Base-by-base conservation (phyloP, 257 asterid genomes). In the Ajuga chamaepitys region DNA sequence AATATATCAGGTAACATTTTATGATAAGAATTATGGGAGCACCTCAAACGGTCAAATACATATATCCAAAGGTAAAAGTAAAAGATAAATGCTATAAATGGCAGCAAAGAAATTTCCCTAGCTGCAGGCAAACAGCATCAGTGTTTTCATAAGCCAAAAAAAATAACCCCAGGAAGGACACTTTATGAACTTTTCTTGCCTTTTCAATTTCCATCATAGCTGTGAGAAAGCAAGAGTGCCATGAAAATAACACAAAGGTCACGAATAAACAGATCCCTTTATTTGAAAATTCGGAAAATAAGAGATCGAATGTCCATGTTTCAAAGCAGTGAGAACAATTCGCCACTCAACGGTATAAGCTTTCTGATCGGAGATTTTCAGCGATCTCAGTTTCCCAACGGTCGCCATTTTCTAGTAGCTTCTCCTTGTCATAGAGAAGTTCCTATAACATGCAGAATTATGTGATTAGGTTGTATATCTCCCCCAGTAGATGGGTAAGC, bases 331-430 rank as follows among this genome's bases (percentile, higher is more conserved):
- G 21, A 48, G 58, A 48, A 7, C 25, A 7, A 48, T 30, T 53
- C 48, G 24, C 62, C 9, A 17, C 65, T 78, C 82, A 87, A 57
- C 98, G 97, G 46, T 87, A 92, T 8, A 89, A 83, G 87, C 97
- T 92, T 75, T 92, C 98, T 4, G 97, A 81, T 67, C 93, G 85
- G 61, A 89, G 96, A 74, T 92, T 87, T 88, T 89, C 98, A 2
- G 95, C 94, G 38, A 91, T 91, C 82, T 91, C 96, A 55, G 95
- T 86, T 72, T 91, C 96, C 98, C 96, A 92, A 51, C 96, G 62
- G 77, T 92, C 97, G 32, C 98, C 98, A 63, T 89, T 92, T 79
- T 87, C 97, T 9, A 89, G 85, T 20, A 92, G 89, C 80, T 87
- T 89, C 90, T 92, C 98, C 86, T 89, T 92, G 86, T 89, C 98